These are phyloP conservation scores for Aspergillus spinulosporus DNA, from an alignment of 2,329 filamentous ascomycete species.

Conservation along the genomic window DNA sequence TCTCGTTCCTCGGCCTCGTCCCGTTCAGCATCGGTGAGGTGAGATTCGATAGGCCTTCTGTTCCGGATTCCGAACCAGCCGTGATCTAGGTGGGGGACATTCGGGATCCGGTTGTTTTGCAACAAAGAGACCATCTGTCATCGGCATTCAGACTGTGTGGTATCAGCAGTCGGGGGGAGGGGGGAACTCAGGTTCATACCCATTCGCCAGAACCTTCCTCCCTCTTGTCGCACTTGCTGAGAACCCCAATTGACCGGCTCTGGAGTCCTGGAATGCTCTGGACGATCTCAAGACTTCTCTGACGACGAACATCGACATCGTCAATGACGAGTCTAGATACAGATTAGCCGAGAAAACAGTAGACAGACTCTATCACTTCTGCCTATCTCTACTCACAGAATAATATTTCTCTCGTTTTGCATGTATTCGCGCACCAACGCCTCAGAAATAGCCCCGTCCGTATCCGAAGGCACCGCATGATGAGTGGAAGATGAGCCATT, in stretches of 20 bases:
- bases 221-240: slow-evolving; percentile 21
- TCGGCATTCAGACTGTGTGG: background rate
- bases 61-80: slow-evolving; percentile 23
- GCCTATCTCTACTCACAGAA: slow-evolving; percentile 1
- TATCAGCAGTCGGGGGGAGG: background rate
- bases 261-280: slow-evolving; percentile 11
- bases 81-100: slow-evolving; percentile 17
- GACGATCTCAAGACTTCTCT: slow-evolving; percentile 14
- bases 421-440: background rate
- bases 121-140: slow-evolving; percentile 19
- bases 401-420: slow-evolving; percentile 7
- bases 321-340: slow-evolving; percentile 17
- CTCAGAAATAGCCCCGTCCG: background rate
- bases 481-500: background rate
- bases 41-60: slow-evolving; percentile 9
- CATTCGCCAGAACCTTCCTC: slow-evolving; percentile 20
- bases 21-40: slow-evolving; percentile 13
- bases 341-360: background rate
- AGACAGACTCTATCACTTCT: background rate
- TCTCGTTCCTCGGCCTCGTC: slow-evolving; percentile 11
- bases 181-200: background rate
- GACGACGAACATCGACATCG: slow-evolving; percentile 19
- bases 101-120: slow-evolving; percentile 17
- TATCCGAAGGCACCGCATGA: background rate
- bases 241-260: slow-evolving; percentile 19